Evolutionary conservation across 495 filamentous ascomycete species (phyloP), one percentile per base, ranked within the genome.

Genomic region (Trichoderma orchidacearum): DNA sequence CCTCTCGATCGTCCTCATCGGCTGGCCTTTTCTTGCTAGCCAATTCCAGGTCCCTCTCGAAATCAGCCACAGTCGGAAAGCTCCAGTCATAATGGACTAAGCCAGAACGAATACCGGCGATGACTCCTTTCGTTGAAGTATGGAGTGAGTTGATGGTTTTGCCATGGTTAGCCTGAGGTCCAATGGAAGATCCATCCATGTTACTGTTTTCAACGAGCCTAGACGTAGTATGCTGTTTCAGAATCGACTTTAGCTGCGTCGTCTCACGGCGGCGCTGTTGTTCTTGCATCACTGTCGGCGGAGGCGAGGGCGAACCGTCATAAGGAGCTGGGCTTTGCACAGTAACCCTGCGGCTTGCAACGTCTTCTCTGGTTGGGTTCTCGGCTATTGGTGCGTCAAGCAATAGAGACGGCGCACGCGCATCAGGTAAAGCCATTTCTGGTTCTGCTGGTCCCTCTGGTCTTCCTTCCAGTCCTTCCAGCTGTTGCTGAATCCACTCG

Each of bases 201-300:
- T 12, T 25, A 3, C 18, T 9, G 23, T 18, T 5, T 25, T 48
- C 38, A 23, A 25, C 5, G 7, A 9, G 8, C 3, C 38, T 12
- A 25, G 17, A n/a, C 1, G 12, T 18, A 9, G 21, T 6, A 23
- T 48, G 41, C 3, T 11, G 9, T 18, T 38, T 28, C 12, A 56
- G 32, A 29, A 56, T 56, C 5, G 54, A 56, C 5, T 25, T 35
- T 4, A 38, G 54, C 13, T 48, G 27, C 3, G 32, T 29, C 6
- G 6, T 23, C 30, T 56, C 25, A 13, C 54, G 54, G 3, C 54
- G 34, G 4, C 36, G 54, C 54, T 30, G n/a, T 29, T 56, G 54
- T 35, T 56, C 54, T 13, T 56, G 54, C 13, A 41, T 38, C 9
- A 56, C 30, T 3, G 54, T 27, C 36, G 31, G 53, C n/a, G 36